phyloP scores from a whole-genome alignment of 805 yeast species.

The Lachancea sp. region DNA sequence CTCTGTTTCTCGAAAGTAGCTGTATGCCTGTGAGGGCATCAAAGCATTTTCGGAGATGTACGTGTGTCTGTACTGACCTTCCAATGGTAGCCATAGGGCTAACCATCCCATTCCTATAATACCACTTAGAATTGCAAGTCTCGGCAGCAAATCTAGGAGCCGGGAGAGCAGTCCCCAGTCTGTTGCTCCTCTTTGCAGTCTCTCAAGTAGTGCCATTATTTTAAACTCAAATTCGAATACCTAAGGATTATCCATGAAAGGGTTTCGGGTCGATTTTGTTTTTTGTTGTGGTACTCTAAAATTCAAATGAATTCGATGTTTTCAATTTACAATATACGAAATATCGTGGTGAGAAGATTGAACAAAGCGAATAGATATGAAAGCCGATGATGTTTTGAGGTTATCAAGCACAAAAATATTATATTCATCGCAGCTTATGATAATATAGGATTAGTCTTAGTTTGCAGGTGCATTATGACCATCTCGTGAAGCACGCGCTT shows the following conservation, averaged over 20 bases:
- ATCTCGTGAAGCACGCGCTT: too few species aligned
- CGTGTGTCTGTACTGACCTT: constrained; percentile 76
- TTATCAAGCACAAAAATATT: too few species aligned
- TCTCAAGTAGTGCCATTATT: constrained; percentile 42
- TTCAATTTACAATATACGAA: not conserved
- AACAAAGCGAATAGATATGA: too few species aligned
- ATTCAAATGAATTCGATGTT: not conserved
- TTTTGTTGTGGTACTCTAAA: too few species aligned
- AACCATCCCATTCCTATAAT: constrained; percentile 52
- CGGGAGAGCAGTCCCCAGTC: constrained; percentile 44
- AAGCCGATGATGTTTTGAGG: too few species aligned
- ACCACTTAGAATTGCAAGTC: constrained; percentile 38
- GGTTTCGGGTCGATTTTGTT: not conserved
- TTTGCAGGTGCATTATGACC: too few species aligned
- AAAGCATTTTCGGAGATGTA: constrained; percentile 94
- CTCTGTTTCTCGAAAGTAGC: constrained; percentile 87
- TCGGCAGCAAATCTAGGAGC: constrained; percentile 38
- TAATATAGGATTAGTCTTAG: too few species aligned
- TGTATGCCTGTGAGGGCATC: constrained; percentile 92
- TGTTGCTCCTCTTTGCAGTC: constrained; percentile 38
- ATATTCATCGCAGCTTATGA: too few species aligned
- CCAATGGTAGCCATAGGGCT: constrained; percentile 55
- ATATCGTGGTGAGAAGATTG: not conserved
- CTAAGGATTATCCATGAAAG: too few species aligned
- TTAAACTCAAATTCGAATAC: not conserved